phyloP scores from a whole-genome alignment of 1,284 basidiomycete species.

The Tilletia indica region DNA sequence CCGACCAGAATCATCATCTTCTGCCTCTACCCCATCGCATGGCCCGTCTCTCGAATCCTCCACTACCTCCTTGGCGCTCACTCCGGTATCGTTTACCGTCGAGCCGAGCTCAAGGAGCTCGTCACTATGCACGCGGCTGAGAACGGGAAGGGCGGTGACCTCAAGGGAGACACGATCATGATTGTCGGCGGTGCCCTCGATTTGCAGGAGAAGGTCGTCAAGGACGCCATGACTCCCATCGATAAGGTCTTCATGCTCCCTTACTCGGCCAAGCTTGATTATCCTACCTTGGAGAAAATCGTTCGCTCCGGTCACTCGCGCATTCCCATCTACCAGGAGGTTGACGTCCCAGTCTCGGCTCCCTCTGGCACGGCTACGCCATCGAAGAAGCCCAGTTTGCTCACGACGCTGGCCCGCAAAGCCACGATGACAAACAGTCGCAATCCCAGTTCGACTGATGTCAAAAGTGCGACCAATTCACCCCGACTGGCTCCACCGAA shows the following conservation, averaged over 20 bases:
- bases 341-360: slow-evolving; percentile 55
- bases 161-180: slow-evolving; percentile 71
- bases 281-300: slow-evolving; percentile 71
- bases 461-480: not conserved
- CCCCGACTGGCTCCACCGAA: not conserved
- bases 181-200: slow-evolving; percentile 75
- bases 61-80: slow-evolving; percentile 55
- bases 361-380: slow-evolving; percentile 35
- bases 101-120: slow-evolving; percentile 68
- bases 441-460: not conserved
- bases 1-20: slow-evolving; percentile 52
- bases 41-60: slow-evolving; percentile 54
- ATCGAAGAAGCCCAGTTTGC: slow-evolving; percentile 26
- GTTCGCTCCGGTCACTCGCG: slow-evolving; percentile 74
- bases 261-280: slow-evolving; percentile 75
- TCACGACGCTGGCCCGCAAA: slow-evolving; percentile 1
- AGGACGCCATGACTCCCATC: slow-evolving; percentile 78
- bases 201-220: slow-evolving; percentile 69
- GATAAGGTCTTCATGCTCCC: slow-evolving; percentile 70
- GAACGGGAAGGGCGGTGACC: slow-evolving; percentile 65
- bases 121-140: slow-evolving; percentile 69
- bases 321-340: slow-evolving; percentile 59
- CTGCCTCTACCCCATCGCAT: slow-evolving; percentile 54
- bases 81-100: slow-evolving; percentile 52
- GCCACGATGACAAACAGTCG: slow-evolving; percentile 18